Conservation (phyloP, 176 grass and related monocot genomes). For the Ensete ventricosum region DNA sequence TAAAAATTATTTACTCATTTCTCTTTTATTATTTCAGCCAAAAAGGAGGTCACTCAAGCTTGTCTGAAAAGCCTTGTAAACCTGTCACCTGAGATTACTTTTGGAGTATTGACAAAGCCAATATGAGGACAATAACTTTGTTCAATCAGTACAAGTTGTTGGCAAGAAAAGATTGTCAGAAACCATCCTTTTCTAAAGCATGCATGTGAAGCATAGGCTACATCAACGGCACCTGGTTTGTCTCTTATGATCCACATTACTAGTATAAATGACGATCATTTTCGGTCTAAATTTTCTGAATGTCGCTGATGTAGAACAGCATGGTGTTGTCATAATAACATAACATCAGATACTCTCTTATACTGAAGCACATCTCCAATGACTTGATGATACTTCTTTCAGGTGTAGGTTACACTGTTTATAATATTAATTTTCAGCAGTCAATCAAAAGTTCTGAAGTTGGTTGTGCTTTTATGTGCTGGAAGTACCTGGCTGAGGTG, state of each 20-base stretch:
- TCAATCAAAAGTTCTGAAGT: background rate
- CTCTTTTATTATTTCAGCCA: constrained; percentile 5
- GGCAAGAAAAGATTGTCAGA: background rate
- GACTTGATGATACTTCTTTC: background rate
- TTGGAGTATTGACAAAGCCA: background rate
- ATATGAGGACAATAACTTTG: background rate
- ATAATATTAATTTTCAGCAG: background rate
- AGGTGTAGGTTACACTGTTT: background rate
- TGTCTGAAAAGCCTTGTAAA: constrained; percentile 1
- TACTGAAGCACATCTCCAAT: background rate
- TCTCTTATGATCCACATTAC: background rate
- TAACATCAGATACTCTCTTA: background rate
- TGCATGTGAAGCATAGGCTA: background rate
- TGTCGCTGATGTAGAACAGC: background rate
- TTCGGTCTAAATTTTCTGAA: background rate
- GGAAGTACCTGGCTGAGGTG: background rate
- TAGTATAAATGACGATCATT: background rate
- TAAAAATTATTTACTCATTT: background rate
- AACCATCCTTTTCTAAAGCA: background rate
- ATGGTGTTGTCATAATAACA: background rate
- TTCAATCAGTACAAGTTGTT: background rate
- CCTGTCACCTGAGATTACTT: background rate
- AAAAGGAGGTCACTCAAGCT: constrained; percentile 21
- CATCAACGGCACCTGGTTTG: background rate
- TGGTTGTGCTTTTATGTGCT: background rate